Conservation (phyloP, 2,329 filamentous ascomycete genomes). For the Diaporthe citri region DNA sequence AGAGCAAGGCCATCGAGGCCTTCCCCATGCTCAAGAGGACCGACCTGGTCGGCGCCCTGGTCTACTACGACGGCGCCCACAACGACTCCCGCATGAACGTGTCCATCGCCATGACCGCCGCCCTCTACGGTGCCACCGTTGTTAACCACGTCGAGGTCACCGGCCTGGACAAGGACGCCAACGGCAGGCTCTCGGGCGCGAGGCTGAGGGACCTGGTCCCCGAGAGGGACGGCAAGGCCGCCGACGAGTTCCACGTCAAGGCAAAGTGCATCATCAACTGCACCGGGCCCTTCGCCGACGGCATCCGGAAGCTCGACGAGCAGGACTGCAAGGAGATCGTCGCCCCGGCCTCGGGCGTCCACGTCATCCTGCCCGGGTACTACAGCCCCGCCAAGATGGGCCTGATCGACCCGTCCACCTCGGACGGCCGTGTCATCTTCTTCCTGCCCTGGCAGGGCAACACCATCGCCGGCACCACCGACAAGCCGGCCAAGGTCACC, state of each 20-base stretch:
- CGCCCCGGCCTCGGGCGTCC: conserved; percentile 84
- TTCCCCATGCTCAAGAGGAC: conserved; percentile 84
- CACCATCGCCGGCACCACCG: conserved; percentile 87
- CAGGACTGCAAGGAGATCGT: conserved; percentile 77
- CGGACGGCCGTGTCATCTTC: conserved; percentile 89
- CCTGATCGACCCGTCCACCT: conserved; percentile 83
- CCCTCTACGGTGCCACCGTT: conserved; percentile 83
- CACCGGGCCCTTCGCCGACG: conserved; percentile 85
- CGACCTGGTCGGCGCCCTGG: conserved; percentile 80
- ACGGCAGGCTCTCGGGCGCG: conserved; percentile 78
- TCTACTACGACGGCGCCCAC: conserved; percentile 90
- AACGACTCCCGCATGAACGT: conserved; percentile 92
- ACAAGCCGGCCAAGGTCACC: conserved; percentile 77
- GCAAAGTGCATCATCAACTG: conserved; percentile 88
- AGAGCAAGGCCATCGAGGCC: conserved; percentile 80
- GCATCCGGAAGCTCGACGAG: conserved; percentile 85
- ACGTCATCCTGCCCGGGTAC: conserved; percentile 84
- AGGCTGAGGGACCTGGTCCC: conserved; percentile 72
- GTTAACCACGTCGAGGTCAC: conserved; percentile 88
- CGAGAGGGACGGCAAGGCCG: conserved; percentile 66
- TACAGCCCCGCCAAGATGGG: conserved; percentile 86
- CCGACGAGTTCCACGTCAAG: conserved; percentile 75
- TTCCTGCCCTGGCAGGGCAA: conserved; percentile 90
- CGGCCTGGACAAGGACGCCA: conserved; percentile 76
- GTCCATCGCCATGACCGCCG: conserved; percentile 83